phyloP scores from a whole-genome alignment of 1,139 yeast species.

The Lodderomyces beijingensis region DNA sequence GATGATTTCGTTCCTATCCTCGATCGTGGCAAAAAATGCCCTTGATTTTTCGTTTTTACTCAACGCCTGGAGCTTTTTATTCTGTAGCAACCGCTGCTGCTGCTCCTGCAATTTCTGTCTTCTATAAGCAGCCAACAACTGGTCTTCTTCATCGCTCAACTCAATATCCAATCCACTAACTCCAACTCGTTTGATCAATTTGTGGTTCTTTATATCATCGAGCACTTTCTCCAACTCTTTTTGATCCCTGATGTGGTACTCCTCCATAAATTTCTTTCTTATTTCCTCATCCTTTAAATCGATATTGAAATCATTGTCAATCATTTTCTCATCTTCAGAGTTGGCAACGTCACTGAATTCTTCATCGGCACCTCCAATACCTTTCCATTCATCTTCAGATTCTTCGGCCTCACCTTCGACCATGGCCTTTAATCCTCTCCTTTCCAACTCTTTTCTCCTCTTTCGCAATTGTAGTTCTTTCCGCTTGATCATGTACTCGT shows the following conservation, averaged over 20 bases:
- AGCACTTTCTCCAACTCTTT: slow-evolving; percentile 68
- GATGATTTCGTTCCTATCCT: slow-evolving; percentile 35
- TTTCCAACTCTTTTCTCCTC: slow-evolving; percentile 46
- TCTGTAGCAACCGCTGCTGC: slow-evolving; percentile 51
- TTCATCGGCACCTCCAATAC: slow-evolving; percentile 79
- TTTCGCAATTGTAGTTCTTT: slow-evolving; percentile 35
- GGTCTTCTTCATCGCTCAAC: slow-evolving; percentile 64
- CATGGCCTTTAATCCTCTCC: slow-evolving; percentile 48
- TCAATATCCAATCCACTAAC: slow-evolving; percentile 56
- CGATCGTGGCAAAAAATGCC: slow-evolving; percentile 72
- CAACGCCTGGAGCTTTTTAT: slow-evolving; percentile 46
- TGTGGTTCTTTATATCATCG: slow-evolving; percentile 81
- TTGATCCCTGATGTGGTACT: slow-evolving; percentile 66
- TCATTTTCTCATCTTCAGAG: slow-evolving; percentile 77
- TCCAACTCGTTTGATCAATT: slow-evolving; percentile 60
- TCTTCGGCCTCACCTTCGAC: slow-evolving; percentile 90
- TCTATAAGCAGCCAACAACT: slow-evolving; percentile 49
- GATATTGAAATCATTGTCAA: slow-evolving; percentile 66
- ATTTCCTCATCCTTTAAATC: slow-evolving; percentile 59
- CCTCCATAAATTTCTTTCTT: slow-evolving; percentile 58
- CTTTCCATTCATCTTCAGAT: slow-evolving; percentile 95
- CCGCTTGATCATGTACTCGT: slow-evolving; percentile 37
- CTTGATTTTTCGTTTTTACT: slow-evolving; percentile 53
- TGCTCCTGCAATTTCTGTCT: slow-evolving; percentile 53
- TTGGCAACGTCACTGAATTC: slow-evolving; percentile 64